phyloP scores from a whole-genome alignment of 129 eudicot species.

The Sambucus nigra region DNA sequence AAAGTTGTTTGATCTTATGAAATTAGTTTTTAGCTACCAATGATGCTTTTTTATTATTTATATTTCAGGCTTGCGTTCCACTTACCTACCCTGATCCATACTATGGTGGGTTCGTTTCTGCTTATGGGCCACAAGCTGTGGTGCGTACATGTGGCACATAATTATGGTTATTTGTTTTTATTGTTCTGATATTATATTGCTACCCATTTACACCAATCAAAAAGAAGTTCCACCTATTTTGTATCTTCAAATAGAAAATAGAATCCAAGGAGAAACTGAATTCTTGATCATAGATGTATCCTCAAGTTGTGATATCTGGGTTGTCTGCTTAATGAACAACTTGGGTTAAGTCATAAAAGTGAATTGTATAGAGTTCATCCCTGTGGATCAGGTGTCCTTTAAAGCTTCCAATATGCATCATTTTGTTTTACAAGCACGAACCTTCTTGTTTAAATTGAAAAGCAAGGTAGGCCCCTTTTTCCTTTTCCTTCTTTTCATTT shows the following conservation, averaged over 20 bases:
- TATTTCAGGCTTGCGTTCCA: slow-evolving; percentile 39
- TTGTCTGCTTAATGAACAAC: too few species aligned
- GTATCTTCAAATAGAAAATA: too few species aligned
- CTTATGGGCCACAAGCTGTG: slow-evolving; percentile 42
- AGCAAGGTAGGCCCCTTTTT: too few species aligned
- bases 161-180: background rate
- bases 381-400: background rate
- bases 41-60: slow-evolving; percentile 6
- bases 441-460: too few species aligned
- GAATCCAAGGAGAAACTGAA: too few species aligned
- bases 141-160: slow-evolving; percentile 27
- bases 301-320: too few species aligned
- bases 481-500: too few species aligned
- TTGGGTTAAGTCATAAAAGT: background rate
- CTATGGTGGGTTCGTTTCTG: slow-evolving; percentile 30
- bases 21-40: background rate
- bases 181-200: background rate
- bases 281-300: too few species aligned
- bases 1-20: background rate
- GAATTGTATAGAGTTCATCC: background rate
- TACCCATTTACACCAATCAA: background rate
- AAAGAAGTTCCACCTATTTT: too few species aligned
- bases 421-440: too few species aligned
- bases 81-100: slow-evolving; percentile 40
- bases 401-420: too few species aligned